These are phyloP conservation scores for Saitoella complicata DNA, from an alignment of 805 yeast genomes.

Conservation along the genomic window DNA sequence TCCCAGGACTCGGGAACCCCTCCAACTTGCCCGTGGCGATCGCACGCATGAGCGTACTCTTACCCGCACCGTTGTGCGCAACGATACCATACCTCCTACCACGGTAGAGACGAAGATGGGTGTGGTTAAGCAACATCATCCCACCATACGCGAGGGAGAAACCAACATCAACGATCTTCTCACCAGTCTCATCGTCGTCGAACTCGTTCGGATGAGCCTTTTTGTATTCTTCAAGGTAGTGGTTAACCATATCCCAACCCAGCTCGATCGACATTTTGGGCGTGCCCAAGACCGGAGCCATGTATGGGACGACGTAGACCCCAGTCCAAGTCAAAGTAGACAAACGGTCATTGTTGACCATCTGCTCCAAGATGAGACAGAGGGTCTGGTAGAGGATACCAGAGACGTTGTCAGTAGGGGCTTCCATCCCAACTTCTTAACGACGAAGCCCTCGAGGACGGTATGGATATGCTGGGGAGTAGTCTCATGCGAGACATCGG, in stretches of 20 bases:
- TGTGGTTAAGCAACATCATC: slow-evolving; percentile 88
- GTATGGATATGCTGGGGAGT: slow-evolving; percentile 4
- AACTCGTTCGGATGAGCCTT: slow-evolving; percentile 17
- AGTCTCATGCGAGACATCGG: slow-evolving; percentile 26
- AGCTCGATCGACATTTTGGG: neutral
- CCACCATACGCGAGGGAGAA: slow-evolving; percentile 96
- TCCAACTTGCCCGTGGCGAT: slow-evolving; percentile 93
- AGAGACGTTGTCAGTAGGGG: neutral
- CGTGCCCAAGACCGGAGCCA: neutral
- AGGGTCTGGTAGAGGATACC: neutral
- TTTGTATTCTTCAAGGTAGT: slow-evolving; percentile 8
- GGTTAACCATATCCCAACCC: slow-evolving; percentile 3
- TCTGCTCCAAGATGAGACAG: too few relatives aligned
- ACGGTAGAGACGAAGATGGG: slow-evolving; percentile 68
- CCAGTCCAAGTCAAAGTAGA: neutral
- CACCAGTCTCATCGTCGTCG: slow-evolving; percentile 49
- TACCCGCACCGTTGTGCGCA: slow-evolving; percentile 98
- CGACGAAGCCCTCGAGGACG: too few relatives aligned
- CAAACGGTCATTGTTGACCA: neutral
- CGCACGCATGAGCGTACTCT: slow-evolving; percentile 91
- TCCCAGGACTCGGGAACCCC: slow-evolving; percentile 86
- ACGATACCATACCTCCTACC: slow-evolving; percentile 96
- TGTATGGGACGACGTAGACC: neutral
- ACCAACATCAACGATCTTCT: slow-evolving; percentile 84
- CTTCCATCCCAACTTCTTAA: neutral